phyloP scores from a whole-genome alignment of 495 filamentous ascomycete species.

The Melanomma pulvis-pyrius region DNA sequence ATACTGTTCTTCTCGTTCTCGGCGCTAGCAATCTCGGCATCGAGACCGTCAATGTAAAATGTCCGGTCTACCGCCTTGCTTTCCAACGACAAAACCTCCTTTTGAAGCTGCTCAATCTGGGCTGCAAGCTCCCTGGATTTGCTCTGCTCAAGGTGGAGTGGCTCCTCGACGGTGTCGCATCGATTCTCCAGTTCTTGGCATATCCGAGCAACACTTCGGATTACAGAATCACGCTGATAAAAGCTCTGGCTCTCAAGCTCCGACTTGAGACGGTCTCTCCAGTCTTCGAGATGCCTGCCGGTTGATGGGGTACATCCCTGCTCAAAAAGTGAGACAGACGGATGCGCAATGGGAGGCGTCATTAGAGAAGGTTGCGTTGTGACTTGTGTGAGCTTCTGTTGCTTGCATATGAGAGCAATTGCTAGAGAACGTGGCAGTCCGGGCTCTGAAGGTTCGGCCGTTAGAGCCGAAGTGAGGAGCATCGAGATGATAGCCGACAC shows the following conservation, averaged over 20 bases:
- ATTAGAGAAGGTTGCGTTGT: neutral
- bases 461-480: conserved; percentile 39
- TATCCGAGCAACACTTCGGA: conserved; percentile 54
- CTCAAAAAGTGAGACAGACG: conserved; percentile 24
- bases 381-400: neutral
- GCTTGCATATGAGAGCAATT: conserved; percentile 21
- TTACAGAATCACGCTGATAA: conserved; percentile 48
- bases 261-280: conserved; percentile 24
- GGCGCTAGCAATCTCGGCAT: conserved; percentile 29
- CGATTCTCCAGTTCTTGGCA: conserved; percentile 61
- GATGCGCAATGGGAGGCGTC: neutral
- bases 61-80: conserved; percentile 19
- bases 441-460: conserved; percentile 25
- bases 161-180: conserved; percentile 56
- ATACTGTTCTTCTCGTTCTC: conserved; percentile 26
- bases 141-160: conserved; percentile 52
- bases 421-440: conserved; percentile 20
- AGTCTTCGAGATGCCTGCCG: conserved; percentile 9
- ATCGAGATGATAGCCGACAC: conserved; percentile 23
- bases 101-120: conserved; percentile 26
- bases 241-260: conserved; percentile 47
- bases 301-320: conserved; percentile 28
- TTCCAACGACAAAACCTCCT: conserved; percentile 31
- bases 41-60: conserved; percentile 31
- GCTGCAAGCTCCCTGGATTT: conserved; percentile 45